phyloP scores from a whole-genome alignment of 352 stramenopile species.

The Phytophthora litchii region DNA sequence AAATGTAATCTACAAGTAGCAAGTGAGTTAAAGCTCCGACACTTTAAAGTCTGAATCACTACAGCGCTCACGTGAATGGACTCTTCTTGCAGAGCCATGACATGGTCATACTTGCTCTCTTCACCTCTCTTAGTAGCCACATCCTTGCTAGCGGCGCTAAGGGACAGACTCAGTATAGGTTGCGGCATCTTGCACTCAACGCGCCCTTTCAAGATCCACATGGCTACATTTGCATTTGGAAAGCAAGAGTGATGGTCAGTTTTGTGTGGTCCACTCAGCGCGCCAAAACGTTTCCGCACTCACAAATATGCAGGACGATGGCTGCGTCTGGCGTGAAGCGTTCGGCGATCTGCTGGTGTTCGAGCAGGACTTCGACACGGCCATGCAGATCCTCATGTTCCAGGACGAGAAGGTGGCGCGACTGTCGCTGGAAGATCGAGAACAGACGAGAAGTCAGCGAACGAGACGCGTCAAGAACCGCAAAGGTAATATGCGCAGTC shows the following conservation, averaged over 20 bases:
- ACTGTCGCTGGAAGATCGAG: constrained; percentile 40
- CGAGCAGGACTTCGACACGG: constrained; percentile 69
- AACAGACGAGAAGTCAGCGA: constrained; percentile 17
- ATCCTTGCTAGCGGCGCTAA: constrained; percentile 33
- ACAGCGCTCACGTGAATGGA: constrained; percentile 40
- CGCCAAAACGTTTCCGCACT: constrained; percentile 24
- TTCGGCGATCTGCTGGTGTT: constrained; percentile 54
- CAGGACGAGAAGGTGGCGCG: constrained; percentile 55
- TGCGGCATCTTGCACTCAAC: constrained; percentile 28
- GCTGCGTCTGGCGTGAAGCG: constrained; percentile 8
- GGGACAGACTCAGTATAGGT: constrained; percentile 29
- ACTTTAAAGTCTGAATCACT: background rate
- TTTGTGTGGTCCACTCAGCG: constrained; percentile 13
- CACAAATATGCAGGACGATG: constrained; percentile 10
- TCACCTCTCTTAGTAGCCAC: constrained; percentile 9
- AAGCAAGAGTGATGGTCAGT: constrained; percentile 26
- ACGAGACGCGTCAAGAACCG: constrained; percentile 8
- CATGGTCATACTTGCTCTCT: constrained; percentile 67
- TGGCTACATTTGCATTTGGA: constrained; percentile 11
- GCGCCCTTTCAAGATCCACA: constrained; percentile 23
- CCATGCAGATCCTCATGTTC: constrained; percentile 66
- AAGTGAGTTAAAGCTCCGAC: background rate
- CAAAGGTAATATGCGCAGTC: constrained; percentile 9
- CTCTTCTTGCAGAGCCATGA: constrained; percentile 64
- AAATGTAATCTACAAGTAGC: constrained; percentile 52